Conservation (phyloP, 1,284 basidiomycete species). For the Puccinia novopanici region DNA sequence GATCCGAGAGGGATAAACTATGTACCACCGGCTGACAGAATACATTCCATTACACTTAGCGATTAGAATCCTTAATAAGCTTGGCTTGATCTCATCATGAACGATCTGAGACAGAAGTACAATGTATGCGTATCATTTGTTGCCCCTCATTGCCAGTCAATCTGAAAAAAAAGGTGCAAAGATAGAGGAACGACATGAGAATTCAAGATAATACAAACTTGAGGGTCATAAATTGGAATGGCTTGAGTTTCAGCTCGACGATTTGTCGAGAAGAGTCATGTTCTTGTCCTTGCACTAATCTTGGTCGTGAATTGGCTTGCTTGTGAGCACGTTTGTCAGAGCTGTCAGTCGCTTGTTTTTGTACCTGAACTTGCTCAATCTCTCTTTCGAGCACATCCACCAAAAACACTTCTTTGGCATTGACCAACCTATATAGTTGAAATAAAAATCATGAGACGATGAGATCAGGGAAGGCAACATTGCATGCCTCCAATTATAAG, state of each 20-base stretch:
- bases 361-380: not conserved
- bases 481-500: not conserved
- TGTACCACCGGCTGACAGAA: too few species aligned
- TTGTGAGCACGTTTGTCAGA: not conserved
- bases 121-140: too few species aligned
- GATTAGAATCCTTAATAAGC: too few species aligned
- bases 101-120: too few species aligned
- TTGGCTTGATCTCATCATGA: too few species aligned
- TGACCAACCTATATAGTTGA: constrained; percentile 7
- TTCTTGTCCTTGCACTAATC: not conserved
- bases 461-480: not conserved
- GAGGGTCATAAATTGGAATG: not conserved
- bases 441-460: too few species aligned
- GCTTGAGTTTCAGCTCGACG: not conserved
- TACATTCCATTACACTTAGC: too few species aligned
- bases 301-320: not conserved
- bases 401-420: constrained; percentile 16
- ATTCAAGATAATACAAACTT: too few species aligned
- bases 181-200: too few species aligned
- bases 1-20: too few species aligned
- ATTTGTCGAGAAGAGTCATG: not conserved
- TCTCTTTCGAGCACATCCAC: constrained; percentile 46
- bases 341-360: not conserved
- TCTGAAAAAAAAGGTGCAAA: too few species aligned
- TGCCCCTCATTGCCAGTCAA: too few species aligned